Base-by-base conservation (phyloP, 345 rosid species). In the Lumnitzera littorea region DNA sequence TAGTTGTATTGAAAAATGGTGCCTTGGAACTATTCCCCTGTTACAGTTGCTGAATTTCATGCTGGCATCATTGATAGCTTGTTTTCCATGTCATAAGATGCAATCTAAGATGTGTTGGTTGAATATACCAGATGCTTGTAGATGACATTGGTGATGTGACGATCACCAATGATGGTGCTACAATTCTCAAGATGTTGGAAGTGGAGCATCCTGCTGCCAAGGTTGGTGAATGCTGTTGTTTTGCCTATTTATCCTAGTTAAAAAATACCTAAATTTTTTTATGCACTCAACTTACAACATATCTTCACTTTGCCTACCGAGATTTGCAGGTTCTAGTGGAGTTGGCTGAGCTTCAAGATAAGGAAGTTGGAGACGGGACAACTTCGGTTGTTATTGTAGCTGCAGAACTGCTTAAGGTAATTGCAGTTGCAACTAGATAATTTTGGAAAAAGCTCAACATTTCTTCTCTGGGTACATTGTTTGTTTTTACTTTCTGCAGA, bases 201-300 rank as follows among this genome's bases (percentile, higher is more conserved):
- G 95, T 91, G 50, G 97, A 94, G 77, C 99, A 88, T 74, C 97
- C 99, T 2, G 95, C 99, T 72, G 99, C 97, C 57, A 91, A 94
- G 92, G 95, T 94, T 51, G 46, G 59, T 61, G 16, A 47, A 17
- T 48, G 15, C 2, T 41, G 11, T 1, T 20, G 15, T 70, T 60
- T 57, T 48, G 16, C 12, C 23, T 2, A 20, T 20, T 50, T 36
- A 24, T 55, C 46, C 27, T 2, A 11, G 47, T 14, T 61, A 36
- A 36, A 4, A 36, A 36, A 4, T 36, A 36, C 43, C 43, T 36
- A 7, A 36, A 6, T 4, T 36, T 7, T 36, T 4, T 36, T 9
- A 36, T 4, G 43, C 9, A 36, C 10, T 36, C 5, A 9, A 27
- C 31, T 27, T 20, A 20, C 31, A 27, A 27, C 1, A 27, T 27